Conservation (phyloP, 805 yeast genomes). For the Kazachstania martiniae region DNA sequence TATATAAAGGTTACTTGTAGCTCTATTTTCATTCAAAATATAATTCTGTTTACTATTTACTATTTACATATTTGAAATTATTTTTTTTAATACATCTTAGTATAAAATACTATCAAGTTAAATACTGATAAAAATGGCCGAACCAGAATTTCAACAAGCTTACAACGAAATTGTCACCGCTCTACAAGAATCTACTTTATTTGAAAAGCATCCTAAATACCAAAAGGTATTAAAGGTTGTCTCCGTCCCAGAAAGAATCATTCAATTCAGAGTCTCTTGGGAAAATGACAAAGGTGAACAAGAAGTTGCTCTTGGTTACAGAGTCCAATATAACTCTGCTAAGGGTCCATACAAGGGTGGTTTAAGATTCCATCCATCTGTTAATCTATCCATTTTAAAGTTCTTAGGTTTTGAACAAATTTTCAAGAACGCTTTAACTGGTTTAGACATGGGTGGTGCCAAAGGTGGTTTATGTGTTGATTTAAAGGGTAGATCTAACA, state of each 20-base stretch:
- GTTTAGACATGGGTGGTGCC: slow-evolving; percentile 98
- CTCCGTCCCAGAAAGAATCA: slow-evolving; percentile 89
- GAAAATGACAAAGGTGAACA: slow-evolving; percentile 88
- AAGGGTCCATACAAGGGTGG: slow-evolving; percentile 99
- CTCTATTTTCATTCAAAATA: too few relatives aligned
- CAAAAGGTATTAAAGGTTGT: slow-evolving; percentile 81
- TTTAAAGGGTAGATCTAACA: slow-evolving; percentile 89
- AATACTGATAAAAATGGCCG: slow-evolving; percentile 24
- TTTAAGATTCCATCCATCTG: slow-evolving; percentile 94
- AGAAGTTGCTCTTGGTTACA: slow-evolving; percentile 93
- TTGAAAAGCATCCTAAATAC: slow-evolving; percentile 81
- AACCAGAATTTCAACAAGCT: slow-evolving; percentile 99
- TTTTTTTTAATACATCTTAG: too few relatives aligned
- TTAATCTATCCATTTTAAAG: slow-evolving; percentile 87
- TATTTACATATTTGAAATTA: too few relatives aligned
- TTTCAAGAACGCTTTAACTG: slow-evolving; percentile 96
- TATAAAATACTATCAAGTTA: too few relatives aligned
- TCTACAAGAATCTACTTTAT: slow-evolving; percentile 82
- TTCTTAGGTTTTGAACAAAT: slow-evolving; percentile 97
- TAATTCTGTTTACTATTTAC: too few relatives aligned
- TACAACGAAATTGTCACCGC: slow-evolving; percentile 86
- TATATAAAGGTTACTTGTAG: too few relatives aligned
- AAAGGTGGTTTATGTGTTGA: slow-evolving; percentile 98
- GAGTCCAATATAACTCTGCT: slow-evolving; percentile 97
- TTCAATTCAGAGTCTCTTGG: slow-evolving; percentile 97